phyloP scores from a whole-genome alignment of 2,329 filamentous ascomycete species.

The Bipolaris victoriae region DNA sequence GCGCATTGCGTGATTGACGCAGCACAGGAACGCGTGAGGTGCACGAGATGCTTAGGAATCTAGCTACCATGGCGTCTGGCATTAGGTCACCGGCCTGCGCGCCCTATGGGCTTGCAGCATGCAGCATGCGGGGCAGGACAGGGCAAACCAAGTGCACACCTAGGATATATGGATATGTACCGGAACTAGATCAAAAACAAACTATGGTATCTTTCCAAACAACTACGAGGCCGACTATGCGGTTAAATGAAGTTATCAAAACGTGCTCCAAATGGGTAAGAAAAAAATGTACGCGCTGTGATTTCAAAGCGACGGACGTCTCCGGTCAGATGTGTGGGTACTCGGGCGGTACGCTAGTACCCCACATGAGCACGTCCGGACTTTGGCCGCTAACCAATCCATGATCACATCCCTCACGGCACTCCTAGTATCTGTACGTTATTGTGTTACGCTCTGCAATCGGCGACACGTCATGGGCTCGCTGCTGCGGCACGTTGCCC shows the following conservation, averaged over 20 bases:
- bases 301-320: slow-evolving; percentile 15
- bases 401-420: slow-evolving; percentile 6
- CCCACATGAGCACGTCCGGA: slow-evolving; percentile 20
- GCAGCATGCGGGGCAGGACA: slow-evolving; percentile 16
- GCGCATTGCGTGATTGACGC: slow-evolving; percentile 20
- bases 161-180: background rate
- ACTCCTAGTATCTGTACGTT: slow-evolving; percentile 45
- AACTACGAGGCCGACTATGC: slow-evolving; percentile 4
- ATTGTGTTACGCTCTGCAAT: slow-evolving; percentile 46
- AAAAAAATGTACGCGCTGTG: background rate
- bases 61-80: slow-evolving; percentile 20
- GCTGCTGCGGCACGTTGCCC: slow-evolving; percentile 18
- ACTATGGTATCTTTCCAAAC: slow-evolving; percentile 21
- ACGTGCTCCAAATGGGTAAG: background rate
- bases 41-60: slow-evolving; percentile 18
- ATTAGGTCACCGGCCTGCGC: slow-evolving; percentile 23
- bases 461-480: slow-evolving; percentile 42
- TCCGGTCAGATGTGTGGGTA: slow-evolving; percentile 2
- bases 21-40: slow-evolving; percentile 19
- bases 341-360: slow-evolving; percentile 8
- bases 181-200: slow-evolving; percentile 5
- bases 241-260: background rate
- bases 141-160: slow-evolving; percentile 1
- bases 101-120: slow-evolving; percentile 5
- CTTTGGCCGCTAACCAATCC: slow-evolving; percentile 14